Evolutionary conservation across 2,329 filamentous ascomycete species (phyloP), one percentile per base, ranked within the genome.

Genomic region (Aspergillus intermedius): DNA sequence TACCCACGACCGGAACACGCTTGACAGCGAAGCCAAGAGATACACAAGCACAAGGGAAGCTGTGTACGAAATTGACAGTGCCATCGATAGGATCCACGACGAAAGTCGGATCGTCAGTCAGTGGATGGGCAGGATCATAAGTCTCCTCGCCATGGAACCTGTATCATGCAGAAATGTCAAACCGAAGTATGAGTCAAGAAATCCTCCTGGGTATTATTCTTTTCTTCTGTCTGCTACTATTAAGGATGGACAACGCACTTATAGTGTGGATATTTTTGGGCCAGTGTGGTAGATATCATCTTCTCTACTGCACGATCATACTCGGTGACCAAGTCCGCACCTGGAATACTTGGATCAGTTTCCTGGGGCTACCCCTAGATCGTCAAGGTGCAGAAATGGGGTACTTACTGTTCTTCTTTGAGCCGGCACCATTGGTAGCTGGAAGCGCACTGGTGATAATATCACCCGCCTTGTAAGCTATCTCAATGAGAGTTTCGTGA

Each of bases 51-150:
- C 78, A 80, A 2, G 77, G 77, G 60, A 80, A 75, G 19, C 72
- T 71, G 62, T 84, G 81, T n/a, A 83, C 77, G 54, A 84, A 83
- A 65, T 84, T 84, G 22, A 79, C 79, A 3, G 81, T 84, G 45
- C 81, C 81, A 62, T 84, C 81, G 45, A 84, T 83, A 4, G 81
- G 81, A 60, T 84, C 81, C 52, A 80, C 75, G 50, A 83, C 73
- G 66, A 84, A 83, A 3, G 81, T 83, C 3, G 81, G 80, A 1
- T 66, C 68, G 21, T 70, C 50, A 0, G 74, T 77, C 42, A 84
- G 69, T n/a, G 61, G 68, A 55, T 71, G 71, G 25, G 76, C 74
- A 1, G 78, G 74, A 43, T 77, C 68, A 65, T 83, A 83, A 2
- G 80, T 83, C 59, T 83, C 80, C 60, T 80, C 78, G 53, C 78